Percentiles rank a stretch among this genome's conserved stretches.
These are phyloP conservation scores for Potentilla sterilis DNA, from an alignment of 306 rosid species.

Conservation along the genomic window DNA sequence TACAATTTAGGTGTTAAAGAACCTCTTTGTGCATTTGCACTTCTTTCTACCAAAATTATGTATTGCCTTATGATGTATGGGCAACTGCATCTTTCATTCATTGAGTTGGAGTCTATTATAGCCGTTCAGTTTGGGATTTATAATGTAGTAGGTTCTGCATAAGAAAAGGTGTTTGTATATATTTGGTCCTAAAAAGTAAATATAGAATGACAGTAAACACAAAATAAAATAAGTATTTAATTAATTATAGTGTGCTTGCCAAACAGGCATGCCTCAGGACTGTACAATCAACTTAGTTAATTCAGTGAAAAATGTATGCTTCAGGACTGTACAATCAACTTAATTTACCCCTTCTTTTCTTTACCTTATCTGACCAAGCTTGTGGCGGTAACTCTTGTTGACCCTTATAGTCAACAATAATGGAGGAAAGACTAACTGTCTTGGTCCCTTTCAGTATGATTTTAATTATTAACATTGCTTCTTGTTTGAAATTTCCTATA, in stretches of 20 bases:
- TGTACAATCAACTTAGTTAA: no score
- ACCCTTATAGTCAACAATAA: background rate
- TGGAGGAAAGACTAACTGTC: background rate
- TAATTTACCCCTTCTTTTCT: background rate
- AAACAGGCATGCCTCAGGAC: background rate
- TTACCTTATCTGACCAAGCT: background rate
- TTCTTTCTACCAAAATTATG: background rate
- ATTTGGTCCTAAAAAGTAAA: background rate
- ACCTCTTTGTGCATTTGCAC: background rate
- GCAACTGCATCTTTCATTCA: background rate
- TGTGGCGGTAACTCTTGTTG: background rate
- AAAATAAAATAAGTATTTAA: background rate
- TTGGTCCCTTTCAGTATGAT: background rate
- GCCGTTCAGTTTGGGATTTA: background rate
- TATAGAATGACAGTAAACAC: background rate
- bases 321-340: no score
- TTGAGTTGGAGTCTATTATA: background rate
- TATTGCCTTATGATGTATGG: background rate
- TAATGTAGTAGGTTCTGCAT: background rate
- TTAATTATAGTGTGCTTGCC: background rate
- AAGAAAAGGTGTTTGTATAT: background rate
- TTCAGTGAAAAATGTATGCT: no score
- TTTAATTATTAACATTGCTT: background rate
- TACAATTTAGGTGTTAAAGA: background rate
- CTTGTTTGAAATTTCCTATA: background rate